Evolutionary conservation across 2,329 filamentous ascomycete species (phyloP).

Genomic region (Aureobasidium uvarum): DNA sequence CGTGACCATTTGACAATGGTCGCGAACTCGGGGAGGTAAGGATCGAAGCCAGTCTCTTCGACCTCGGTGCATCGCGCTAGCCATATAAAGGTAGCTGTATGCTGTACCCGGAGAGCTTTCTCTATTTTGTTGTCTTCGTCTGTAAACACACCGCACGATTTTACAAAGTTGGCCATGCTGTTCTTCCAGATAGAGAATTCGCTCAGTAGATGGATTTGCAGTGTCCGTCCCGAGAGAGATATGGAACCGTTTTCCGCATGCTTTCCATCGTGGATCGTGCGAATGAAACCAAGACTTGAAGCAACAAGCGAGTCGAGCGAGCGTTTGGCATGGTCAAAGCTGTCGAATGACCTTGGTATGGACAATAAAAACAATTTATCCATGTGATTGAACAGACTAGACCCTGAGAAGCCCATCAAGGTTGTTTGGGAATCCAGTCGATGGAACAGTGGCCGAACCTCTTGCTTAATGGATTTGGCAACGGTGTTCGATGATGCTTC

Average conservation of each 20-base stretch:
- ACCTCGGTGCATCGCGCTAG: constrained; percentile 28
- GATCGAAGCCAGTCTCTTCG: constrained; percentile 30
- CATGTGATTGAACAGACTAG: neutral
- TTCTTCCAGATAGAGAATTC: constrained; percentile 15
- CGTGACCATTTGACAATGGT: constrained; percentile 26
- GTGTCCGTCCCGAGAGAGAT: neutral
- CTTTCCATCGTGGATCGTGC: constrained; percentile 1
- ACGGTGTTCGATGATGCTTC: neutral
- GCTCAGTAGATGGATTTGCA: constrained; percentile 7
- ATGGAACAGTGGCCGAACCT: constrained; percentile 8
- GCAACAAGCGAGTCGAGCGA: constrained; percentile 5
- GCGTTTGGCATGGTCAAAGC: neutral
- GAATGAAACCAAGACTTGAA: constrained; percentile 7
- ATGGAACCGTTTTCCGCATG: neutral
- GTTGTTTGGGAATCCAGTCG: constrained; percentile 17
- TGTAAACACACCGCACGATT: neutral
- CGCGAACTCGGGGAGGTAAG: constrained; percentile 30
- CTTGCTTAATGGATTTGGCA: constrained; percentile 1
- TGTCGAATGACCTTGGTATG: neutral
- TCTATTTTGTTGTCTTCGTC: constrained; percentile 1
- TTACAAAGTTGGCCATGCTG: constrained; percentile 1
- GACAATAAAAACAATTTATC: neutral
- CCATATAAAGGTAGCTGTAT: constrained; percentile 31
- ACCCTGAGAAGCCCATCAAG: neutral
- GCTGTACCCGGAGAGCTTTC: constrained; percentile 29